phyloP scores from a whole-genome alignment of 2,329 filamentous ascomycete species.

The Claviceps sorghi region DNA sequence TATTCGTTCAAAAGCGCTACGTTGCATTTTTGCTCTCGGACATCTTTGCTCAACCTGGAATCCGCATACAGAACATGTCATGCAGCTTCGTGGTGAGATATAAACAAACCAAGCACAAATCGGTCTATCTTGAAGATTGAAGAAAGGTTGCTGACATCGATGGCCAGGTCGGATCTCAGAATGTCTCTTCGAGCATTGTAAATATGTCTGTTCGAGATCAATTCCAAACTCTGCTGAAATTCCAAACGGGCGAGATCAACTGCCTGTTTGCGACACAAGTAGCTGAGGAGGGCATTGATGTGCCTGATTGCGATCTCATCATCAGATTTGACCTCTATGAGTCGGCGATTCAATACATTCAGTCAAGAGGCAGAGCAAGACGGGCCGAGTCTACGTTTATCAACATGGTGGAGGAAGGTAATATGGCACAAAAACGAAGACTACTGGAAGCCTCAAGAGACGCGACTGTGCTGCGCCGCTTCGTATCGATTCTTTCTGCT shows the following conservation, averaged over 20 bases:
- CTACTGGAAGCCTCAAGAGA: constrained; percentile 45
- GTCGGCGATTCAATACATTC: constrained; percentile 89
- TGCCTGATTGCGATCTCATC: constrained; percentile 52
- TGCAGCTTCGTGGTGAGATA: constrained; percentile 45
- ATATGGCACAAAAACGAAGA: constrained; percentile 42
- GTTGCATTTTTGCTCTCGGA: constrained; percentile 61
- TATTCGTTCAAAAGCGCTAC: constrained; percentile 70
- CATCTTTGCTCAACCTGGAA: constrained; percentile 42
- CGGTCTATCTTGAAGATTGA: not conserved
- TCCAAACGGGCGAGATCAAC: constrained; percentile 43
- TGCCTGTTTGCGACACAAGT: constrained; percentile 54
- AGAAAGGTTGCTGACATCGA: not conserved
- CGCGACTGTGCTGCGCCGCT: constrained; percentile 52
- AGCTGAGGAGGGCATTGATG: constrained; percentile 53
- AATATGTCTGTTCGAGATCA: constrained; percentile 61
- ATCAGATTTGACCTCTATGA: constrained; percentile 73
- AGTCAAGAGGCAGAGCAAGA: constrained; percentile 77
- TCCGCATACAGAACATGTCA: constrained; percentile 44
- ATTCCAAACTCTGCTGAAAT: constrained; percentile 53
- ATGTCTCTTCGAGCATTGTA: constrained; percentile 31
- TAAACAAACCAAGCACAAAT: not conserved
- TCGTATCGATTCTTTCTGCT: constrained; percentile 60
- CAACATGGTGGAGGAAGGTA: constrained; percentile 66
- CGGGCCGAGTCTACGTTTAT: constrained; percentile 65
- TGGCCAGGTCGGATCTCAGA: constrained; percentile 17